These are phyloP conservation scores for Xylaria arbuscula DNA, from an alignment of 2,329 filamentous ascomycete species.

Conservation along the genomic window DNA sequence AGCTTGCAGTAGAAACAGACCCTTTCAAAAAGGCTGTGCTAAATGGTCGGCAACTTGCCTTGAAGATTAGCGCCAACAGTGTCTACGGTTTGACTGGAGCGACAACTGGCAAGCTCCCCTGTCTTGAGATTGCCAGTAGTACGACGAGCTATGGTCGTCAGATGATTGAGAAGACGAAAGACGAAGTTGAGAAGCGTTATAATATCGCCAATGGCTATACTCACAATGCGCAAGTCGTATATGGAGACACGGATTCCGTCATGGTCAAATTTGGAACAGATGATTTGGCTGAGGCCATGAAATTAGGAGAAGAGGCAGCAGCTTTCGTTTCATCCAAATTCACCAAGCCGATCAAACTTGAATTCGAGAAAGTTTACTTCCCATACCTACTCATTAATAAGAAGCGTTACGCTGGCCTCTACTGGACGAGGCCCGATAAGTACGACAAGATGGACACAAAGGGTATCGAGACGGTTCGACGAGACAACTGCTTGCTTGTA, in stretches of 20 bases:
- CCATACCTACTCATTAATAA: slow-evolving; percentile 99
- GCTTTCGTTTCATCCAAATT: slow-evolving; percentile 91
- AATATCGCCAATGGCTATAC: slow-evolving; percentile 93
- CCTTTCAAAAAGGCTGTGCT: slow-evolving; percentile 98
- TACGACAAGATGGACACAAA: slow-evolving; percentile 99
- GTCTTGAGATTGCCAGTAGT: slow-evolving; percentile 93
- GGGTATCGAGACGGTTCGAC: slow-evolving; percentile 96
- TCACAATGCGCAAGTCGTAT: slow-evolving; percentile 96
- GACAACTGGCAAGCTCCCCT: slow-evolving; percentile 94
- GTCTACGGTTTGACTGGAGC: slow-evolving; percentile 98
- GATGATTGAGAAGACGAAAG: slow-evolving; percentile 98
- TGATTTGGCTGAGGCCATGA: slow-evolving; percentile 90
- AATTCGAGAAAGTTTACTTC: slow-evolving; percentile 99
- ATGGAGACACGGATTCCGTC: slow-evolving; percentile 98
- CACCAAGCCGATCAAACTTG: slow-evolving; percentile 95
- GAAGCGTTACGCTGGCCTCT: slow-evolving; percentile 97
- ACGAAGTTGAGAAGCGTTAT: slow-evolving; percentile 92
- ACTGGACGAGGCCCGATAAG: slow-evolving; percentile 94
- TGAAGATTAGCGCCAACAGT: slow-evolving; percentile 97
- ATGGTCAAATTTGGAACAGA: slow-evolving; percentile 98
- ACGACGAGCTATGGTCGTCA: slow-evolving; percentile 97
- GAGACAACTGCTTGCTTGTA: slow-evolving; percentile 95
- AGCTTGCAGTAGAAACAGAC: slow-evolving; percentile 88
- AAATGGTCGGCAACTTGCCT: slow-evolving; percentile 93
- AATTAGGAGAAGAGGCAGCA: slow-evolving; percentile 91